Base-by-base conservation (phyloP, 2,329 filamentous ascomycete species). In the Penicillium janthinellum region DNA sequence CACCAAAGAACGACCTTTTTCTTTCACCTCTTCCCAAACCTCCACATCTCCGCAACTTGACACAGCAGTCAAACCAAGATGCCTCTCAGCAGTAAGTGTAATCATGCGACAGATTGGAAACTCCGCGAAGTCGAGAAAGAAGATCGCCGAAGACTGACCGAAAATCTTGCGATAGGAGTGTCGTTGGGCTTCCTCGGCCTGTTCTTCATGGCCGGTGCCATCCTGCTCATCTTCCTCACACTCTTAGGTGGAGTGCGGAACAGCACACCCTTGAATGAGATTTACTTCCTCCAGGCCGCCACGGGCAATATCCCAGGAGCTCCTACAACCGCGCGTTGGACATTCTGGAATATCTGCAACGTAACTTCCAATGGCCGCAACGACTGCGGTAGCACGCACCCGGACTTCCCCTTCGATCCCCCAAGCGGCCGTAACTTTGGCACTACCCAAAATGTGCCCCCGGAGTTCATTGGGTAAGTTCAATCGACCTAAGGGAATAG, bases 271-370 rank as follows among this genome's bases (percentile, higher is more conserved):
- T 81, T 96, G 57, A 86, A 90, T 75, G 80, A 87, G 60, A 92
- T 92, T 65, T 97, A 92, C 78, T 96, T 97, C 82, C 86, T 98
- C 35, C 83, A 89, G 72, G 91, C 91, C 69, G 84, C 90, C 72
- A 96, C 93, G 0, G 80, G 79, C 35, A 86, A 83, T 71, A 92
- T 96, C 71, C 81, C 84, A 3, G 88, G 88, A 50, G 88, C 91
- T 12, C 85, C 88, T 54, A 63, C 82, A 53, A 69, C 84, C 17
- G 88, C 91, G 12, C 88, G 94, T 79, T 98, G 94, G 94, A 96
- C 92, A 38, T 96, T 90, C 79, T 95, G 96, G 82, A 88, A 90
- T 75, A 82, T 96, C 62, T 96, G 93, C 79, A 86, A 88, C 54
- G 81, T 81, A 34, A 79, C 79, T 62, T 85, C 62, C 38, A 75